These are phyloP conservation scores for Pseudogymnoascus sp. DNA, from an alignment of 2,329 filamentous ascomycete genomes.

Conservation along the genomic window DNA sequence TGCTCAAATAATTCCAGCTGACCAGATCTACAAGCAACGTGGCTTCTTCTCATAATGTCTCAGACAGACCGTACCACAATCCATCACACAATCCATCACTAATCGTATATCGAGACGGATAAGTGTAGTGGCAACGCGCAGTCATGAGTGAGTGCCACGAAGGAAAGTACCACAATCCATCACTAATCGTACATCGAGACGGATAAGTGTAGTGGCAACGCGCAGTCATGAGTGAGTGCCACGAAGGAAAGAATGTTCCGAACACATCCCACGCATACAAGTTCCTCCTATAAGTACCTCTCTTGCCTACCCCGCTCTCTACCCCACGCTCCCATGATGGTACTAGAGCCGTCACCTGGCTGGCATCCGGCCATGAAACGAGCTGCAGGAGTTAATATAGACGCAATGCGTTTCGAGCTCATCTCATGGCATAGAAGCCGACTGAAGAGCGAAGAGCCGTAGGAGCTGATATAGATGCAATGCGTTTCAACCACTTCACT, in stretches of 20 bases:
- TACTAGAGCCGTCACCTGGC: background rate
- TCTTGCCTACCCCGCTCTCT: background rate
- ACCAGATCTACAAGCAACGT: conserved; percentile 5
- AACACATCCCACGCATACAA: background rate
- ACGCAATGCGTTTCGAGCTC: background rate
- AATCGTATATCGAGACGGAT: background rate
- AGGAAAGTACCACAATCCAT: conserved; percentile 4
- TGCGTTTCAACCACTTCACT: background rate
- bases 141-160: background rate
- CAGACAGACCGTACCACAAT: background rate
- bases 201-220: background rate
- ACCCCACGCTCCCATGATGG: background rate
- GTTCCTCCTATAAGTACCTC: background rate
- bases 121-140: background rate
- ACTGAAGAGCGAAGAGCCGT: background rate
- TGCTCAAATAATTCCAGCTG: background rate
- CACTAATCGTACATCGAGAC: background rate
- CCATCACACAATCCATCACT: too few species aligned
- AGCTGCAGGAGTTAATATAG: background rate
- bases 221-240: background rate
- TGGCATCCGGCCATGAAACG: background rate
- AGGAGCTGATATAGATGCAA: background rate
- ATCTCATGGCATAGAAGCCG: background rate
- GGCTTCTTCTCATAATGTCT: conserved; percentile 7
- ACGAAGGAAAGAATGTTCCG: background rate